Base-by-base conservation (phyloP, 2,329 filamentous ascomycete species). In the Xylaria multiplex region DNA sequence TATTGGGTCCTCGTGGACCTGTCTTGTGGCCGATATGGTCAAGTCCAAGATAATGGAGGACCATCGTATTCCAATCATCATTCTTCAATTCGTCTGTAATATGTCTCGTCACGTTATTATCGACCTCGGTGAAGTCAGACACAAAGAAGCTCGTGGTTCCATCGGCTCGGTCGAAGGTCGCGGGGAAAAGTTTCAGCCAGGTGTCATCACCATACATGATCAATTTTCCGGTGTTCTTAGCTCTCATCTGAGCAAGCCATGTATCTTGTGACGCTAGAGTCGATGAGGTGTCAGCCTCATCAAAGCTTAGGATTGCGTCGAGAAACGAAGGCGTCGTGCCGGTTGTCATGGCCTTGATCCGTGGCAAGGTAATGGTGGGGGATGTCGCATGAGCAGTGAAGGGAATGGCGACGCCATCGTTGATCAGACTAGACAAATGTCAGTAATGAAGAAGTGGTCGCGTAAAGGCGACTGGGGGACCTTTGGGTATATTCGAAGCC, bases 91-190 rank as follows among this genome's bases (percentile, higher is more conserved):
- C 95, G 42, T 82, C 82, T 5, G 91, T 85, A 59, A 99, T 84
- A 81, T 99, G 93, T 68, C 96, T 88, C 2, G 96, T 99, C 72
- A 99, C 96, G 78, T 99, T 99, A 77, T 93, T 91, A 80, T 99
- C 96, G 70, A 99, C 96, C 82, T 99, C 94, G 56, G 93, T 96
- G 75, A 97, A 99, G 79, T 99, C 96, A 79, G 96, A 93, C 73
- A 99, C 96, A 79, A 98, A 99, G 79, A 99, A 99, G 81, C 95
- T 98, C 63, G 93, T 93, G 2, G 96, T 99, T 54, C 96, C 96
- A 79, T 99, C 96, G 57, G 89, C 85, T 46, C 94, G 89, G 72
- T 90, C 88, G 81, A 99, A 99, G 54, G 91, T 93, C 16, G 87
- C 88, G 0, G 96, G 96, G 74, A 99, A 99, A 14, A 99, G 84